Evolutionary conservation across 345 rosid species (phyloP).

Genomic region (Crucihimalaya himalaica): DNA sequence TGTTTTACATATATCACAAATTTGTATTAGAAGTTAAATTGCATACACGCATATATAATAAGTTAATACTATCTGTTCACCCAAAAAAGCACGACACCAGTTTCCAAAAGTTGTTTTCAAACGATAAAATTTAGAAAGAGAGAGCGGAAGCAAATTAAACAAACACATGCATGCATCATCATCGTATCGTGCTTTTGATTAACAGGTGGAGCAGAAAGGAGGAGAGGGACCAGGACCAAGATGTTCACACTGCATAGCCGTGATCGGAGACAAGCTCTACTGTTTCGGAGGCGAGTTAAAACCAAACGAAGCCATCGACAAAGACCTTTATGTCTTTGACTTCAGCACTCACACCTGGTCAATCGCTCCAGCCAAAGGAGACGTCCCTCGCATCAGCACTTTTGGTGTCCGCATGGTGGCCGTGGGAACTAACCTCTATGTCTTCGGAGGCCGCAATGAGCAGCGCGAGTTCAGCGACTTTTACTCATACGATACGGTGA

Average conservation of each 20-base stretch:
- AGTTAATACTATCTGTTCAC: too few species aligned
- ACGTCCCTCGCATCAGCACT: background rate
- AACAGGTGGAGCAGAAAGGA: conserved; percentile 21
- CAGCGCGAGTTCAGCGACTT: background rate
- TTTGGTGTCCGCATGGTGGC: conserved; percentile 4
- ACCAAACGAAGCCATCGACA: conserved; percentile 11
- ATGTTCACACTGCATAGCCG: conserved; percentile 23
- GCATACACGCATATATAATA: too few species aligned
- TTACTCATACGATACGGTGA: conserved; percentile 1
- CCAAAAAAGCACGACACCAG: too few species aligned
- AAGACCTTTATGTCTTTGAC: conserved; percentile 33
- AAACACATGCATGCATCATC: background rate
- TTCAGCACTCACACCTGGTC: conserved; percentile 25
- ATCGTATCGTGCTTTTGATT: background rate
- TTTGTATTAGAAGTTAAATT: too few species aligned
- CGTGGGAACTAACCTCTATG: background rate
- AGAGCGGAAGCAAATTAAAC: background rate
- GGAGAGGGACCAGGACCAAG: conserved; percentile 20
- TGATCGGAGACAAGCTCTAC: conserved; percentile 26
- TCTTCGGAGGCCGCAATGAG: conserved; percentile 13
- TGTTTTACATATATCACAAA: too few species aligned
- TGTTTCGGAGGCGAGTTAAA: conserved; percentile 20
- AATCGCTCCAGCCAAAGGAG: conserved; percentile 17
- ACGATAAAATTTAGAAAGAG: too few species aligned
- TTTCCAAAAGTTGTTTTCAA: too few species aligned